Conservation (phyloP, 2,329 filamentous ascomycete genomes). For the Diaporthe citri region DNA sequence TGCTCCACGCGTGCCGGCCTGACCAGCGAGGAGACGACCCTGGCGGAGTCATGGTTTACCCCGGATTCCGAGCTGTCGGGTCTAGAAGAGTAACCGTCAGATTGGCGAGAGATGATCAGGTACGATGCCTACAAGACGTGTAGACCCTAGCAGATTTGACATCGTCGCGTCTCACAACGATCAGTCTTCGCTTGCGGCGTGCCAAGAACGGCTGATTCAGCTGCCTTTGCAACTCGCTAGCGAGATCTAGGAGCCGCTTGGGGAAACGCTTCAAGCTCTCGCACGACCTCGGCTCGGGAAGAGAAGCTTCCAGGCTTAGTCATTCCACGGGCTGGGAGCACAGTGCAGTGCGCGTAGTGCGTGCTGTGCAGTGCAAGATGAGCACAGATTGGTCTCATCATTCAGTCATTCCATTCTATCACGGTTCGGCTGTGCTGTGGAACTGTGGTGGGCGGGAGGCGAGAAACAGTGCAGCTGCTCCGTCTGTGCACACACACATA, state of each 20-base stretch:
- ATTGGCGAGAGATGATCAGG: slow-evolving; percentile 13
- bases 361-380: not conserved
- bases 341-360: not conserved
- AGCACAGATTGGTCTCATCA: slow-evolving; percentile 31
- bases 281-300: slow-evolving; percentile 5
- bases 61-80: slow-evolving; percentile 21
- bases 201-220: slow-evolving; percentile 23
- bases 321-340: not conserved
- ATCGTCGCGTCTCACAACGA: not conserved
- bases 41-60: slow-evolving; percentile 4
- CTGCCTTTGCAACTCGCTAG: not conserved
- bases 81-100: not conserved
- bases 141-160: not conserved
- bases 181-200: not conserved
- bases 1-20: not conserved
- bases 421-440: slow-evolving; percentile 11
- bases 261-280: not conserved
- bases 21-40: not conserved
- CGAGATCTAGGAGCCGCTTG: not conserved
- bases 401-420: slow-evolving; percentile 25
- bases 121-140: not conserved
- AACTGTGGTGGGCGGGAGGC: slow-evolving; percentile 15
- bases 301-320: slow-evolving; percentile 11
- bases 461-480: slow-evolving; percentile 21
- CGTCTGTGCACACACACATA: not conserved